Percentiles rank a stretch among this genome's conserved stretches.
Evolutionary conservation across 2,329 filamentous ascomycete genomes (phyloP).

Genomic region (Botrytis medusae): DNA sequence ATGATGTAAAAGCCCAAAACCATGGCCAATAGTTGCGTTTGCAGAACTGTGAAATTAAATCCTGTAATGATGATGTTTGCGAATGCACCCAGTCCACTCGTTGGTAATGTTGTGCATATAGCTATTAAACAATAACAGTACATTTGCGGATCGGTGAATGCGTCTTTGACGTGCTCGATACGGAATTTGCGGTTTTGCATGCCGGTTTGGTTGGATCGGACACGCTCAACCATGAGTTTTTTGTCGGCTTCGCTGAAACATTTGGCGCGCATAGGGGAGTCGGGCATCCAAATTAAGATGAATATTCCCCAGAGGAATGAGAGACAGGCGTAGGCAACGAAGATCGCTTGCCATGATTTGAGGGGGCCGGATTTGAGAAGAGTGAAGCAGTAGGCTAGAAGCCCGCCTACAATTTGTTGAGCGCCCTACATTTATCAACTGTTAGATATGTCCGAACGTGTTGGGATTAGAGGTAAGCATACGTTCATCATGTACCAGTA

Average conservation of each 20-base stretch:
- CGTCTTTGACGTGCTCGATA: conserved; percentile 51
- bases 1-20: conserved; percentile 74
- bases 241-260: conserved; percentile 46
- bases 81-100: conserved; percentile 70
- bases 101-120: conserved; percentile 71
- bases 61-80: conserved; percentile 71
- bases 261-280: conserved; percentile 50
- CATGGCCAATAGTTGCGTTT: conserved; percentile 75
- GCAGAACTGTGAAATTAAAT: conserved; percentile 63
- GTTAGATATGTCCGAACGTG: not conserved
- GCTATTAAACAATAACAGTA: conserved; percentile 66
- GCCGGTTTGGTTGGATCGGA: conserved; percentile 58
- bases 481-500: conserved; percentile 49
- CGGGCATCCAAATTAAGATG: conserved; percentile 50
- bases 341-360: conserved; percentile 62
- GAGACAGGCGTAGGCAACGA: conserved; percentile 48
- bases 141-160: conserved; percentile 61
- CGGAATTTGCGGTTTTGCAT: conserved; percentile 54
- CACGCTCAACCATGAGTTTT: conserved; percentile 51
- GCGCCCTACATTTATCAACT: conserved; percentile 58
- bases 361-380: conserved; percentile 51
- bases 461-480: not conserved
- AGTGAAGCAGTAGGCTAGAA: conserved; percentile 61
- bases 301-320: conserved; percentile 44
- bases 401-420: conserved; percentile 64